A percentile compares a stretch with the other conserved stretches of the same genome.
These are phyloP conservation scores for Trichoderma atroviride DNA, from an alignment of 2,329 filamentous ascomycete genomes.

Conservation along the genomic window DNA sequence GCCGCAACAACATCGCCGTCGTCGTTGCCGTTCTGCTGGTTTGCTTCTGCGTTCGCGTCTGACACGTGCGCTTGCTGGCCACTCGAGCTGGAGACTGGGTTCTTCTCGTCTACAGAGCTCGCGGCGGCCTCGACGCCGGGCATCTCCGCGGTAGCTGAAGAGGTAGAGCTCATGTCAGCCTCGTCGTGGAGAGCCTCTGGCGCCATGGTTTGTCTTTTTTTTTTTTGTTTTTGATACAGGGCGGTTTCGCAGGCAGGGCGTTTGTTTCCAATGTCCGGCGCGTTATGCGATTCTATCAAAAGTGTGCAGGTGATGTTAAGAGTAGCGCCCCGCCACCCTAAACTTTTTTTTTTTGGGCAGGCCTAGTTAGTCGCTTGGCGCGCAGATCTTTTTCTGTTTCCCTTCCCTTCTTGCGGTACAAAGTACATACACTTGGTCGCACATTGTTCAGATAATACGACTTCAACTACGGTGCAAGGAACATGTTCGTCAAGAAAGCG, in stretches of 20 bases:
- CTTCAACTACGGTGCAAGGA: not conserved
- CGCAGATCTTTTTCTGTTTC: not conserved
- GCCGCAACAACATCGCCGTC: not conserved
- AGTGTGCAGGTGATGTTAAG: not conserved
- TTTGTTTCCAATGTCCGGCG: not conserved
- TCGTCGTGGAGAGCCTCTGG: conserved; percentile 7
- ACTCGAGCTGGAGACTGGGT: not conserved
- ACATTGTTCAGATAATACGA: not conserved
- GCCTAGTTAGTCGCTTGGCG: not conserved
- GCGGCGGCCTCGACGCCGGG: not conserved
- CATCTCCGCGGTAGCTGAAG: not conserved
- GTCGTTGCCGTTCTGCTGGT: not conserved
- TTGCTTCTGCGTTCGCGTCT: not conserved
- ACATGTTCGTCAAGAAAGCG: not conserved
- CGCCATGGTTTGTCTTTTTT: not conserved
- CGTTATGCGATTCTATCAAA: conserved; percentile 4
- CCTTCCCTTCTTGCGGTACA: not conserved
- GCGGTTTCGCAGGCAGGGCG: not conserved
- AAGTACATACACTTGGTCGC: not conserved
- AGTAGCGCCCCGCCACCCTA: conserved; percentile 8
- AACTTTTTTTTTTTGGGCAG: conserved; percentile 11
- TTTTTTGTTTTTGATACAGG: not conserved
- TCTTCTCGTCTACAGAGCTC: not conserved
- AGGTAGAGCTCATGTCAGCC: conserved; percentile 1
- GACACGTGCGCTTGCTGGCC: conserved; percentile 10